Conservation (phyloP, 495 filamentous ascomycete genomes). For the Xylaria nigripes region DNA sequence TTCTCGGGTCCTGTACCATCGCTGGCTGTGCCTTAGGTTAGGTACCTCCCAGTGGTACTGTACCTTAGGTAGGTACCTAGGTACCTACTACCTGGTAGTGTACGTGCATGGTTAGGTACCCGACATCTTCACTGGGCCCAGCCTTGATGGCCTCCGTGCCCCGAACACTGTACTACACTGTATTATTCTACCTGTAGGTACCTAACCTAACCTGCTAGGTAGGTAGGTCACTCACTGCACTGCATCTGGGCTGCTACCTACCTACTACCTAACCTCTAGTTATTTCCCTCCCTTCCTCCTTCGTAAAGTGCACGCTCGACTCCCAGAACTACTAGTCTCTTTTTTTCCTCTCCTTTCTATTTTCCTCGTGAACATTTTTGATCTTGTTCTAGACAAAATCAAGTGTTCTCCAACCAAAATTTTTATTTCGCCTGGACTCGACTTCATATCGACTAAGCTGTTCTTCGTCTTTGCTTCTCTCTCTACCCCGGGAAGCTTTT, state of each 20-base stretch:
- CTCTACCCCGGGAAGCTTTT: too few relatives aligned
- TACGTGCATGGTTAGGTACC: not conserved
- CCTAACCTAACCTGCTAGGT: not conserved
- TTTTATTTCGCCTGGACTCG: not conserved
- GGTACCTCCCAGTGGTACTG: too few relatives aligned
- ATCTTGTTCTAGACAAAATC: not conserved
- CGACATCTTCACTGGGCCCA: too few relatives aligned
- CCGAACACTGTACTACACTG: constrained; percentile 5
- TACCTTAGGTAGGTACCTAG: too few relatives aligned
- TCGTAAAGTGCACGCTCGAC: not conserved
- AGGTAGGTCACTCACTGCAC: too few relatives aligned
- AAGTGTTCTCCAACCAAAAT: not conserved
- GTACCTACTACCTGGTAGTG: too few relatives aligned
- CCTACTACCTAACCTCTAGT: constrained; percentile 11
- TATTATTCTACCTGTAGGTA: not conserved
- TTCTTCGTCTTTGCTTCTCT: not conserved
- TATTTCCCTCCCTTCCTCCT: constrained; percentile 12
- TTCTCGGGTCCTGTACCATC: too few relatives aligned
- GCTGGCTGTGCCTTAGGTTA: too few relatives aligned
- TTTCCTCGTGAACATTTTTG: not conserved
- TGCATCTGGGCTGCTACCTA: not conserved
- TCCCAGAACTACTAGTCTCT: not conserved
- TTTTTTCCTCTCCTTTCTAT: not conserved
- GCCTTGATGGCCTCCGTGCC: too few relatives aligned
- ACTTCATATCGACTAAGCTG: too few relatives aligned